Base-by-base conservation (phyloP, 2,329 filamentous ascomycete genomes). In the Didymella pinodella region DNA sequence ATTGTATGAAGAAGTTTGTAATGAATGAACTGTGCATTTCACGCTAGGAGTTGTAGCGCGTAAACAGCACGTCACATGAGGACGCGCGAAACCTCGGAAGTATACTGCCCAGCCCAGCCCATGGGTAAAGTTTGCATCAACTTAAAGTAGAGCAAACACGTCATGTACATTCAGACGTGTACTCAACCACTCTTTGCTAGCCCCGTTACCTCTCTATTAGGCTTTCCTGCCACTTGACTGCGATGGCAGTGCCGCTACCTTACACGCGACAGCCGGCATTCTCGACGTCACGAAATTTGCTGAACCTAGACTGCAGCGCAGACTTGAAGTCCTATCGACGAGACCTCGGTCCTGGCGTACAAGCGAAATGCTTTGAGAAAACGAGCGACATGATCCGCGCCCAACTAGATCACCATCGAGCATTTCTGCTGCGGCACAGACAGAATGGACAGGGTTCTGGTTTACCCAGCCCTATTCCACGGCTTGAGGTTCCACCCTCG, bases 261-360 rank as follows among this genome's bases (percentile, higher is more conserved):
- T 48, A 59, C 28, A 54, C 45, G 45, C 62, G 62, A 32, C 65
- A 66, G 51, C 46, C 54, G 40, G 28, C 50, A 41, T 36, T 36
- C 36, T 41, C 54, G 7, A 43, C 58, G 20, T 54, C 59, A 41
- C 63, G 57, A 36, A 64, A 62, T 46, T 58, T 68, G 41, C 48
- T 68, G 45, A 61, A 62, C 26, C 63, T 68, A 31, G 66, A 68
- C 49, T 68, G 66, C 59, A 68, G 66, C 46, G 58, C 65, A 31
- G 66, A 68, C 56, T 46, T 68, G 34, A 62, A 43, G 38, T 63
- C 59, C 26, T 68, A 67, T 48, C 65, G 65, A 29, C 65, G 66
- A 50, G 60, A 65, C 32, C 65, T 68, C 45, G 66, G 66, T 18
- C 66, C 66, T 22, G 65, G 66, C 45, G 66, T 67, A 36, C 66